Conservation (phyloP, 768 basidiomycete species). For the Suillus paluster region DNA sequence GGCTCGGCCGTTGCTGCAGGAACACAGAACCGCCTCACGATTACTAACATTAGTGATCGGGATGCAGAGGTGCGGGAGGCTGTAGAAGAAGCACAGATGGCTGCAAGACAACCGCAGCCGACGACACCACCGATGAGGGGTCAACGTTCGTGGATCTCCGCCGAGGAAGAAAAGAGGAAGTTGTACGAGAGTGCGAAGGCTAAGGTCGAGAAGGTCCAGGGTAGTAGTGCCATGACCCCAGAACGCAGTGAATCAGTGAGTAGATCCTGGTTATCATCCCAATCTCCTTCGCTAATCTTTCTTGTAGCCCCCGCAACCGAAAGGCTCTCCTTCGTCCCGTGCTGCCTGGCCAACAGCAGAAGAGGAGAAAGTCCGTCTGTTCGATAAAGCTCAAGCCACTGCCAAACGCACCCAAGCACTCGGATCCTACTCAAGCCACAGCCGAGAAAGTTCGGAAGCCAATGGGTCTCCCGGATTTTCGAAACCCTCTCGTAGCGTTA, state of each 20-base stretch:
- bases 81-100: slow-evolving; percentile 43
- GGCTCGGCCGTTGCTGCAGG: slow-evolving; percentile 28
- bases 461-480: slow-evolving; percentile 22
- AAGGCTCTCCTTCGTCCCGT: slow-evolving; percentile 8
- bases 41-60: slow-evolving; percentile 45
- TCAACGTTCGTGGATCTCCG: slow-evolving; percentile 31
- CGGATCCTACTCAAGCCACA: slow-evolving; percentile 32
- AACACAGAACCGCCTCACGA: slow-evolving; percentile 42
- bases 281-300: slow-evolving; percentile 20
- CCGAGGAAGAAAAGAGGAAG: slow-evolving; percentile 51
- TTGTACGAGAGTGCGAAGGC: slow-evolving; percentile 44
- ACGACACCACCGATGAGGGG: slow-evolving; percentile 32
- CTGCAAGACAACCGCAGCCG: slow-evolving; percentile 25
- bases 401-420: slow-evolving; percentile 60
- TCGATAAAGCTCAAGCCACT: slow-evolving; percentile 67
- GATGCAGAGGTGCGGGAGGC: slow-evolving; percentile 42
- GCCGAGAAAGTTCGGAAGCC: slow-evolving; percentile 33
- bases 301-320: slow-evolving; percentile 16
- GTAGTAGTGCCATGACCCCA: slow-evolving; percentile 27
- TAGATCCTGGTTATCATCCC: not conserved
- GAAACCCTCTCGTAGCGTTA: slow-evolving; percentile 17
- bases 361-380: slow-evolving; percentile 76
- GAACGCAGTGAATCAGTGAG: slow-evolving; percentile 1
- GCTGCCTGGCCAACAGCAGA: slow-evolving; percentile 68
- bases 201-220: slow-evolving; percentile 44